These are phyloP conservation scores for Nicotiana noctiflora DNA, from an alignment of 257 asterid genomes.

Conservation along the genomic window DNA sequence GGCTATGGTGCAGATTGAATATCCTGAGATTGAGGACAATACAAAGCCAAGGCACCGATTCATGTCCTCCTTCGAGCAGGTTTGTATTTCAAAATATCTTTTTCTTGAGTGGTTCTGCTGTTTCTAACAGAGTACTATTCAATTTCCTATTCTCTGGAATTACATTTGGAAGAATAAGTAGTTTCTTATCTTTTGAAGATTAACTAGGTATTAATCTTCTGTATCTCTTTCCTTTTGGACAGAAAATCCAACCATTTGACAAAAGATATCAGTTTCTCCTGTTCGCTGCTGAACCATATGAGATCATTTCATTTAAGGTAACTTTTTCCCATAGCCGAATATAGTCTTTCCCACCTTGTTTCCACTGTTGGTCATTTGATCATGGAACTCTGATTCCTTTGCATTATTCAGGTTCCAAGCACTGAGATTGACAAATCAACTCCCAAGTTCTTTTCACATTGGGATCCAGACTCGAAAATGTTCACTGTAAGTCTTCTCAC, in stretches of 20 bases:
- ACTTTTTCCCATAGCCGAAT: background rate
- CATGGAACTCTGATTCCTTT: background rate
- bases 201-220: background rate
- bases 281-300: constrained; percentile 98
- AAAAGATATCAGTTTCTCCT: constrained; percentile 81
- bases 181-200: background rate
- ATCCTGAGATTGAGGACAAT: constrained; percentile 97
- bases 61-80: constrained; percentile 99
- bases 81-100: constrained; percentile 11
- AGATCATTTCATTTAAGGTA: constrained; percentile 87
- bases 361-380: background rate
- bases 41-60: constrained; percentile 95
- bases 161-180: background rate
- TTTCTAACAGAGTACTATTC: background rate
- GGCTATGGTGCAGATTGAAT: constrained; percentile 64
- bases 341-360: background rate
- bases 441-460: constrained; percentile 94
- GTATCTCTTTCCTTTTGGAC: constrained; percentile 12
- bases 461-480: constrained; percentile 99
- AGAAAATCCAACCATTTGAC: constrained; percentile 80
- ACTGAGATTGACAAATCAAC: constrained; percentile 91
- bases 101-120: background rate
- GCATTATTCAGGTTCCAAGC: constrained; percentile 71
- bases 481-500: constrained; percentile 51
- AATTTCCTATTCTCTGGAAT: background rate